A percentile compares a stretch with the other conserved stretches of the same genome.
phyloP scores from a whole-genome alignment of 305 asterid genomes.

The Solanum hybrid region DNA sequence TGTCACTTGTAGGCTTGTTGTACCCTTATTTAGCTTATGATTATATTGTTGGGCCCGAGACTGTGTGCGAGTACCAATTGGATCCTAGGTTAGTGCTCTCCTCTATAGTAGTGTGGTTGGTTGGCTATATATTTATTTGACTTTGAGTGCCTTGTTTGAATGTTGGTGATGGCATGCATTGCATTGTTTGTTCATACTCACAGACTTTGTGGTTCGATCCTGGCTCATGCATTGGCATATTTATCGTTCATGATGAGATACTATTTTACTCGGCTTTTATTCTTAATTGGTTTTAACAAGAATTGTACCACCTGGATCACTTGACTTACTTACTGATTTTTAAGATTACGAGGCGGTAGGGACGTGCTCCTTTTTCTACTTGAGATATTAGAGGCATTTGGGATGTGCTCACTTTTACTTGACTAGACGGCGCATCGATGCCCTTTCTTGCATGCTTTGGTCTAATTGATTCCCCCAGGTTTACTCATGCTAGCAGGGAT shows the following conservation, averaged over 20 bases:
- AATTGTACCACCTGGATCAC: background rate
- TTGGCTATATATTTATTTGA: background rate
- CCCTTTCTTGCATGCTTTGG: background rate
- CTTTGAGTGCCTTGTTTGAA: background rate
- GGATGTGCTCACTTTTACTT: background rate
- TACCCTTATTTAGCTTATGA: background rate
- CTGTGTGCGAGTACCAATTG: background rate
- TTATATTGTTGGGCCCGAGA: background rate
- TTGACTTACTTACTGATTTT: background rate
- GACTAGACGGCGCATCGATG: background rate
- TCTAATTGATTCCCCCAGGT: background rate
- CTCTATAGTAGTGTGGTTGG: background rate
- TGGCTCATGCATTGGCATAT: background rate
- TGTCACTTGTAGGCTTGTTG: background rate
- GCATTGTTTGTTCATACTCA: background rate
- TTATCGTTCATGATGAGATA: background rate
- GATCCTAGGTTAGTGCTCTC: background rate
- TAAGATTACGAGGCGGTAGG: background rate
- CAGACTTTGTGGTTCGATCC: background rate
- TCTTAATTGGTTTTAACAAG: background rate
- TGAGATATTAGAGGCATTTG: background rate
- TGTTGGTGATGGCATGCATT: background rate
- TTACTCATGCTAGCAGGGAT: background rate
- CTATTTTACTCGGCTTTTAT: background rate
- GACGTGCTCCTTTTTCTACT: background rate